phyloP scores from a whole-genome alignment of 495 filamentous ascomycete species.

The Penicillium lividum region DNA sequence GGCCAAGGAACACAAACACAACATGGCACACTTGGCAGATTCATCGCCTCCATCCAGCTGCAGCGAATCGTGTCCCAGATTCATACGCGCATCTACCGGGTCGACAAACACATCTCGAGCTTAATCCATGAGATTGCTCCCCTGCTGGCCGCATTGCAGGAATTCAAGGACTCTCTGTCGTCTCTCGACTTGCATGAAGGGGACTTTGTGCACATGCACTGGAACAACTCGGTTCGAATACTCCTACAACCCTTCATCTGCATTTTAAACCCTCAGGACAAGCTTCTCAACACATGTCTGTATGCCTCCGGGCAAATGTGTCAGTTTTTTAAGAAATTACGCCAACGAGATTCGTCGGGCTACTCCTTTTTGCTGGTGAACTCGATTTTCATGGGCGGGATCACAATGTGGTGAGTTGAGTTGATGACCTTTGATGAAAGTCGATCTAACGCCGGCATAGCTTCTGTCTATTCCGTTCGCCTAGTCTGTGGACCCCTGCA shows the following conservation, averaged over 20 bases:
- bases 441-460: slow-evolving; percentile 10
- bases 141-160: slow-evolving; percentile 32
- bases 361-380: slow-evolving; percentile 46
- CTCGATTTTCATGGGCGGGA: slow-evolving; percentile 42
- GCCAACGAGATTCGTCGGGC: slow-evolving; percentile 39
- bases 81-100: slow-evolving; percentile 41
- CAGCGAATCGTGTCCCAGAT: slow-evolving; percentile 42
- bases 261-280: slow-evolving; percentile 32
- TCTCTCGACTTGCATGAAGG: slow-evolving; percentile 28
- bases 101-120: slow-evolving; percentile 31
- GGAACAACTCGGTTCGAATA: slow-evolving; percentile 40
- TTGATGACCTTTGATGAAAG: neutral
- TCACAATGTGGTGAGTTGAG: slow-evolving; percentile 37
- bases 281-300: slow-evolving; percentile 31
- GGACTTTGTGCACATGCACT: slow-evolving; percentile 45
- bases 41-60: slow-evolving; percentile 37
- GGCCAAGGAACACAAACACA: neutral
- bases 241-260: slow-evolving; percentile 44
- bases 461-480: slow-evolving; percentile 29
- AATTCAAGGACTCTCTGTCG: slow-evolving; percentile 31
- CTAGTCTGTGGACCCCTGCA: slow-evolving; percentile 36
- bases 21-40: slow-evolving; percentile 17
- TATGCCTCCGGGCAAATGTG: slow-evolving; percentile 42
- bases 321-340: slow-evolving; percentile 43
- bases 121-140: slow-evolving; percentile 33